phyloP scores from a whole-genome alignment of 441 rosid species.

The Syzygium syzygioides region DNA sequence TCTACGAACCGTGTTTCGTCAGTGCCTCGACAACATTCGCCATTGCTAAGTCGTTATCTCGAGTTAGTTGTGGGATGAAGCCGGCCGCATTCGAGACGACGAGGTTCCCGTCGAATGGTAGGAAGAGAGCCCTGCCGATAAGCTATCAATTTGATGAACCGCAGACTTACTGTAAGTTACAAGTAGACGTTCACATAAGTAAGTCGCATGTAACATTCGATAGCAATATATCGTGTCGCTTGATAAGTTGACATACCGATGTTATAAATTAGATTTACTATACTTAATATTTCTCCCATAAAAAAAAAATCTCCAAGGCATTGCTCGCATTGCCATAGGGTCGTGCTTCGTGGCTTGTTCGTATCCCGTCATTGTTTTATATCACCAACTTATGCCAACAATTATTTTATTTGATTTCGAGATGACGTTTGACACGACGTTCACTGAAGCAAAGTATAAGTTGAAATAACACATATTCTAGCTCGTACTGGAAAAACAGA shows the following conservation, averaged over 20 bases:
- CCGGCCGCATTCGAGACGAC: no score
- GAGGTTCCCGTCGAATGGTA: no score
- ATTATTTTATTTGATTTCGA: not conserved
- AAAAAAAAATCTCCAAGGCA: not conserved
- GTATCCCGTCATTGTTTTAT: not conserved
- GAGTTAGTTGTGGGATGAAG: not conserved
- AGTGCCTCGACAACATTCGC: rapidly evolving
- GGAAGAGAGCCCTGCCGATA: no score
- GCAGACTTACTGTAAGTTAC: no score
- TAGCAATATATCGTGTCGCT: not conserved
- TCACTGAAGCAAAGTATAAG: not conserved
- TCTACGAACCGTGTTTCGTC: not conserved
- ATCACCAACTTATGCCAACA: not conserved
- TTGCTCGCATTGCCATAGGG: not conserved
- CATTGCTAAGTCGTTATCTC: rapidly evolving
- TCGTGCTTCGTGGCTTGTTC: not conserved
- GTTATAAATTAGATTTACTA: no score
- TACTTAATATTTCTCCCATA: not conserved
- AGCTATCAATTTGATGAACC: not conserved
- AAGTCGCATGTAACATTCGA: not conserved
- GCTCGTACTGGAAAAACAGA: not conserved
- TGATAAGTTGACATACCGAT: not conserved
- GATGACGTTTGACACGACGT: not conserved
- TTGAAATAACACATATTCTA: not conserved
- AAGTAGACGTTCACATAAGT: no score